Evolutionary conservation across 306 rosid genomes (phyloP).

Genomic region (Cicer chorassanicum): DNA sequence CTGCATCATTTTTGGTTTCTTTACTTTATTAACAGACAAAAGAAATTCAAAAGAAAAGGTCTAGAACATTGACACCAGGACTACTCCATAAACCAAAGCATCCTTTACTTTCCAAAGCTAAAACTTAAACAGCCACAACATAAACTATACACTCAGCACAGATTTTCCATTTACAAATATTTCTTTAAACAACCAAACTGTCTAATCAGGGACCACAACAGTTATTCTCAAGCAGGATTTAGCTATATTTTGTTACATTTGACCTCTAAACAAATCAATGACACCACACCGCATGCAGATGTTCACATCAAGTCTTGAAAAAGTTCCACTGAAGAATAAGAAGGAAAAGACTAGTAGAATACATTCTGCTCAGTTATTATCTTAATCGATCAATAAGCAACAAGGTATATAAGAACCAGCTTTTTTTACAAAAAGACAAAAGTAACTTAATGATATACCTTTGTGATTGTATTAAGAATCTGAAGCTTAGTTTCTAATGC

Average conservation of each 20-base stretch:
- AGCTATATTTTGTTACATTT: constrained; percentile 35
- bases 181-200: constrained; percentile 41
- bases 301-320: constrained; percentile 11
- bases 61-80: neutral
- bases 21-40: neutral
- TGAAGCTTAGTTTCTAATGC: constrained; percentile 88
- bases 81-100: neutral
- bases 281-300: constrained; percentile 12
- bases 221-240: constrained; percentile 8
- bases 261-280: constrained; percentile 30
- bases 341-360: constrained; percentile 14
- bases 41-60: constrained; percentile 4
- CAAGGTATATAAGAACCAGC: neutral
- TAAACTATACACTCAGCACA: constrained; percentile 15
- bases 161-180: constrained; percentile 1
- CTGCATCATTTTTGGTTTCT: constrained; percentile 12
- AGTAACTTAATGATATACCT: constrained; percentile 58
- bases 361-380: constrained; percentile 21
- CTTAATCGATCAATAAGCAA: constrained; percentile 34
- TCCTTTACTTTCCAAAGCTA: neutral
- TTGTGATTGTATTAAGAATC: constrained; percentile 77
- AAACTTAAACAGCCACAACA: constrained; percentile 3
- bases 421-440: neutral
- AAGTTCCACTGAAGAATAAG: constrained; percentile 36
- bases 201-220: neutral